These are phyloP conservation scores for Linum usitatissimum DNA, from an alignment of 345 rosid genomes.

Conservation along the genomic window DNA sequence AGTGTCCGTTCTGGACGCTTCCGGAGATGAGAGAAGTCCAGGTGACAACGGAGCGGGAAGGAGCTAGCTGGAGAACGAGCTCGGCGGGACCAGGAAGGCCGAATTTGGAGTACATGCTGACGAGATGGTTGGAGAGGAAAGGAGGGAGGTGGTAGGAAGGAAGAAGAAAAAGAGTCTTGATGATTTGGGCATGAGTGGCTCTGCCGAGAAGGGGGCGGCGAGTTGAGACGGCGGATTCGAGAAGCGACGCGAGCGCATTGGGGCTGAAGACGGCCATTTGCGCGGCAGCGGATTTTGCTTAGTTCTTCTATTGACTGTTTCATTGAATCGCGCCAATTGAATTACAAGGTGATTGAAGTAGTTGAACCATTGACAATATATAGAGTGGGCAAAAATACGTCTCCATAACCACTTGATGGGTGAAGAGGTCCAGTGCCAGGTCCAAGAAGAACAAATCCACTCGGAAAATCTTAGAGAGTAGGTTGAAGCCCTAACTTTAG, in stretches of 20 bases:
- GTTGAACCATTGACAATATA: no score
- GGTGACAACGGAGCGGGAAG: conserved; percentile 58
- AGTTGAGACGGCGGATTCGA: conserved; percentile 44
- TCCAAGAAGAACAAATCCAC: no score
- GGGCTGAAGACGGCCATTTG: conserved; percentile 32
- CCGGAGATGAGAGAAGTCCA: conserved; percentile 77
- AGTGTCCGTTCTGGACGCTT: conserved; percentile 49
- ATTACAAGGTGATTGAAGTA: no score
- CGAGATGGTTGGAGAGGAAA: conserved; percentile 49
- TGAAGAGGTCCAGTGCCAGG: no score
- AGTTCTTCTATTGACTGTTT: no score
- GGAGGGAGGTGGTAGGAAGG: conserved; percentile 29
- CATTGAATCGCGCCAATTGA: no score
- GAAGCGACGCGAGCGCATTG: conserved; percentile 32
- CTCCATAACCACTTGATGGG: no score
- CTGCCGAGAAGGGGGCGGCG: conserved; percentile 46
- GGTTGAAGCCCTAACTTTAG: no score
- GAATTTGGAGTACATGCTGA: conserved; percentile 71
- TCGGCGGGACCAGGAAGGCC: conserved; percentile 46
- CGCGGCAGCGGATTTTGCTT: no score
- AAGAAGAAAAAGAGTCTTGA: conserved; percentile 30
- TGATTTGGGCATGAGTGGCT: conserved; percentile 44
- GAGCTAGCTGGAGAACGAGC: conserved; percentile 47
- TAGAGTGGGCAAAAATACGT: no score
- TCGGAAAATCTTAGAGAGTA: no score